phyloP scores from a whole-genome alignment of 2,329 filamentous ascomycete genomes.

The Colletotrichum acutatum region DNA sequence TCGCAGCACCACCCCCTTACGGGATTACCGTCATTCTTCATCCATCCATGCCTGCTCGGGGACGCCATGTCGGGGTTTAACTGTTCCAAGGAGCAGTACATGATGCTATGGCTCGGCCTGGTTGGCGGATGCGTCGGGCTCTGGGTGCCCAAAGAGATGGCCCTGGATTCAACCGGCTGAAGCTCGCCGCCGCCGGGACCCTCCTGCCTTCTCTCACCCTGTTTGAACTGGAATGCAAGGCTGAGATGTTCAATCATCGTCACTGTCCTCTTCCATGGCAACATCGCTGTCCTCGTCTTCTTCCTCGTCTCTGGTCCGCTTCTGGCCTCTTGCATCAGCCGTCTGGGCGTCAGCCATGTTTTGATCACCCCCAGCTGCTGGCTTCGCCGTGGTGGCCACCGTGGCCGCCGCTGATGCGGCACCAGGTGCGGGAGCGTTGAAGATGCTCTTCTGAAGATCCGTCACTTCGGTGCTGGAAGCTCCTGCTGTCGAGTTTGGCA shows the following conservation, averaged over 20 bases:
- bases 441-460: conserved; percentile 82
- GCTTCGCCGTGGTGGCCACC: conserved; percentile 55
- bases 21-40: conserved; percentile 83
- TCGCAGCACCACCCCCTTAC: conserved; percentile 84
- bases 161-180: conserved; percentile 39
- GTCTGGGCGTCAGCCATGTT: conserved; percentile 62
- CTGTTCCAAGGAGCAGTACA: conserved; percentile 74
- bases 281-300: conserved; percentile 77
- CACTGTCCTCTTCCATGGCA: conserved; percentile 76
- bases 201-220: conserved; percentile 16
- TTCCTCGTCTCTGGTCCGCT: conserved; percentile 76
- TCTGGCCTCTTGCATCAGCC: conserved; percentile 70
- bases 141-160: conserved; percentile 79
- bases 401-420: conserved; percentile 50
- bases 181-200: conserved; percentile 1
- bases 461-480: conserved; percentile 72
- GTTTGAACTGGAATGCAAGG: conserved; percentile 3
- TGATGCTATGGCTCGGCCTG: conserved; percentile 90
- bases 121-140: conserved; percentile 84
- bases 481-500: conserved; percentile 62
- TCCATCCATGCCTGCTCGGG: conserved; percentile 91
- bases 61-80: conserved; percentile 79
- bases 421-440: conserved; percentile 73
- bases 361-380: conserved; percentile 58
- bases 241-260: conserved; percentile 68